Percentiles rank a stretch among this genome's conserved stretches.
phyloP scores from a whole-genome alignment of 129 eudicot genomes.

The Erigeron canadensis region DNA sequence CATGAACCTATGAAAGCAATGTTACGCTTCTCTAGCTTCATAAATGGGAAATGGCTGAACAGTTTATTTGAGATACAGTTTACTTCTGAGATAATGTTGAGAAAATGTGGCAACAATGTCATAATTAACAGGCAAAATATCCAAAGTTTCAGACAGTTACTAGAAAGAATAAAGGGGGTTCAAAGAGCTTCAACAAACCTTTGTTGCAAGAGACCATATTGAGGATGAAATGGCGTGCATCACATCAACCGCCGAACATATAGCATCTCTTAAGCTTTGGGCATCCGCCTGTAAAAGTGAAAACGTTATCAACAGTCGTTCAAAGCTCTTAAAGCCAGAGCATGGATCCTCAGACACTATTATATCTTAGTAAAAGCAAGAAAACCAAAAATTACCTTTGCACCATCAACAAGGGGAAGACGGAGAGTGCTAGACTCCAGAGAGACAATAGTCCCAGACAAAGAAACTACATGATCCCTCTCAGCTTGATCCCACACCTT shows the following conservation, averaged over 20 bases:
- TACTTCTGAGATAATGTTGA: constrained; percentile 14
- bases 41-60: constrained; percentile 7
- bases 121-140: constrained; percentile 6
- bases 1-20: not conserved
- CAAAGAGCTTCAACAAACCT: constrained; percentile 45
- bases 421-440: constrained; percentile 45
- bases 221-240: constrained; percentile 81
- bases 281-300: constrained; percentile 61
- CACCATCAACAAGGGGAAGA: constrained; percentile 43
- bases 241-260: constrained; percentile 75
- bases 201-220: constrained; percentile 48
- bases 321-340: not conserved
- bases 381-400: constrained; percentile 26
- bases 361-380: not conserved
- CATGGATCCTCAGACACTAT: constrained; percentile 6
- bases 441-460: constrained; percentile 37
- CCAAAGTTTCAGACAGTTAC: constrained; percentile 1
- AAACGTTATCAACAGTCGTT: not conserved
- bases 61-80: constrained; percentile 13
- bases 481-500: constrained; percentile 39
- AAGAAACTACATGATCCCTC: constrained; percentile 34
- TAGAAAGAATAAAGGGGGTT: constrained; percentile 3
- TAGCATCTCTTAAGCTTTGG: constrained; percentile 62
- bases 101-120: not conserved
- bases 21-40: not conserved